Evolutionary conservation across 805 yeast species (phyloP), one percentile per base, ranked within the genome.

Genomic region (Ogataea minuta): DNA sequence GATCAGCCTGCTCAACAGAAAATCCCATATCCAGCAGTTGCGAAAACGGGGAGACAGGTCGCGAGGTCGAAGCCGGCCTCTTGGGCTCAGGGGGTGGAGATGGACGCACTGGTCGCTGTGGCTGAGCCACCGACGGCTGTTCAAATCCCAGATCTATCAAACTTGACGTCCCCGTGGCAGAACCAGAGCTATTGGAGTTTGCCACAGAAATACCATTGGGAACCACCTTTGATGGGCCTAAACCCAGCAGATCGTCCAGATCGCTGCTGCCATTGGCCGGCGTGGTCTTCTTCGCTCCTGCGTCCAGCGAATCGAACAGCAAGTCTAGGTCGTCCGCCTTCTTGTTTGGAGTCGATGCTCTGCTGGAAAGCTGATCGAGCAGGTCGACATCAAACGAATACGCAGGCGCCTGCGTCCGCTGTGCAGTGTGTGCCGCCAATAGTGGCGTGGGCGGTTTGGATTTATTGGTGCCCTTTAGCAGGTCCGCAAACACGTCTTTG

Each of bases 21-120:
- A 87, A 87, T 2, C 95, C 95, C 78, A 87, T 87, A 43, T 86
- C 93, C 2, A 84, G 61, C 29, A 86, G 66, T 49, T 79, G 84
- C 0, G 91, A 91, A 12, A 85, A 55, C 1, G 32, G 31, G 4
- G 41, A 30, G 7, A 20, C 3, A 4, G 36, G 24, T 10, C 14
- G 23, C 8, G 21, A 5, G 8, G 21, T 5, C 8, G 21, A 8
- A 19, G 21, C 5, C 21, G 21, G 21, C 8, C 8, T 19, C 8
- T 8, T 19, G 5, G 36, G 6, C 15, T 15, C 29, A 8, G 23
- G 5, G 2, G 34, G 34, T 23, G 34, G 13, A 6, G 27, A 20
- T 6, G 36, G n/a, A 19, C 21, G 21, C 13, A 32, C 25, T 11
- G 36, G 24, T 12, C 20, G 26, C 9, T 29, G 14, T 24, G 39